Base-by-base conservation (phyloP, 1,139 yeast genomes). In the Debaryomycetaceae sp. region DNA sequence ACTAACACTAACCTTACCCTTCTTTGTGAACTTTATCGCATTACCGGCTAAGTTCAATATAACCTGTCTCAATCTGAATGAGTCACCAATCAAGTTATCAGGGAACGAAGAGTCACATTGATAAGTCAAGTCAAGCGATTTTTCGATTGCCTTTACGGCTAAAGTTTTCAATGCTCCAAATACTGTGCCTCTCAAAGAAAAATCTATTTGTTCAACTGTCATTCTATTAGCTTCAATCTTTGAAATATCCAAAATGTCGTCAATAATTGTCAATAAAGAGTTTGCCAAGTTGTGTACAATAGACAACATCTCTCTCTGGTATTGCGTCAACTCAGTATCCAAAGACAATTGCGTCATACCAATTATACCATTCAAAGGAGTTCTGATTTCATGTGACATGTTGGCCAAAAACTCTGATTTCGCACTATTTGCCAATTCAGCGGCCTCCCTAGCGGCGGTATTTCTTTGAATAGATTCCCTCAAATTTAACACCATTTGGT, bases 371-470 rank as follows among this genome's bases (percentile, higher is more conserved):
- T 88, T 88, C 79, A 88, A 85, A 23, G 96, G 96, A 5, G 96
- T 88, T 64, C 96, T 76, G 57, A 88, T 86, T 66, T 88, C 96
- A 68, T 88, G 96, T 4, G 96, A 87, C 83, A 88, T 88, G 58
- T 88, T 88, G 35, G 95, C 96, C 67, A 88, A 75, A 61, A 88
- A 88, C 63, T 88, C 96, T 5, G 95, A 87, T 65, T 88, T 88
- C n/a, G 96, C 90, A 56, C 87, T 77, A 62, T 88, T 88, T 7
- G 96, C 96, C 58, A 87, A 74, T 59, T 88, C 96, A 38, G 96
- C 96, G 35, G 96, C 96, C 65, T 88, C 96, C 67, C 96, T 81
- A 1, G 96, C 96, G 6, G 93, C 95, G 0, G 96, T 87, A 59
- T 87, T 88, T 64, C 96, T 81, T 66, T 88, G 95, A 63, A 88